A percentile compares a stretch with the other conserved stretches of the same genome.
Conservation (phyloP, 2,329 filamentous ascomycete species). For the Cyphellophora europaea region DNA sequence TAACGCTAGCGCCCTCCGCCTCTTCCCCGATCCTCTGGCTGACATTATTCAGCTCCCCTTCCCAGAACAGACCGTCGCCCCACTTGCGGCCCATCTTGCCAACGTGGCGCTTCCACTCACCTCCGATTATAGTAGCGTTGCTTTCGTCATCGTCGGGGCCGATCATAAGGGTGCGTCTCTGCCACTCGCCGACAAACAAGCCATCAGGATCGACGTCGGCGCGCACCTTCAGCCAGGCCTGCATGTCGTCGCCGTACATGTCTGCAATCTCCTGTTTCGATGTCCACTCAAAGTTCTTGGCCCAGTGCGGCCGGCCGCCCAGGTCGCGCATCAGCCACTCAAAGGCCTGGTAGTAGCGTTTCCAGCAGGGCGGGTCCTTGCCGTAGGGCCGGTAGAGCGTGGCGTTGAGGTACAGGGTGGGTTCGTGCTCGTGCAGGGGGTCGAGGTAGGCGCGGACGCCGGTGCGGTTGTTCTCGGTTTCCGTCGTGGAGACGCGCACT, state of each 20-base stretch:
- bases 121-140: conserved; percentile 8
- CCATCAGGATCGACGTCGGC: conserved; percentile 67
- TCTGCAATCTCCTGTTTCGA: conserved; percentile 50
- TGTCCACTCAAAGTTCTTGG: conserved; percentile 71
- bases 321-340: conserved; percentile 85
- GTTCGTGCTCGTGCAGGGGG: conserved; percentile 56
- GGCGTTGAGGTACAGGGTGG: conserved; percentile 81
- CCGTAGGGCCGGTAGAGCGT: conserved; percentile 79
- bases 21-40: conserved; percentile 2
- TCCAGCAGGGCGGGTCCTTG: conserved; percentile 64
- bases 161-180: conserved; percentile 57
- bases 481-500: conserved; percentile 73
- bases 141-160: conserved; percentile 5
- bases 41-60: conserved; percentile 10
- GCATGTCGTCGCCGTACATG: conserved; percentile 61
- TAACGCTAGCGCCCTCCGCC: conserved; percentile 1
- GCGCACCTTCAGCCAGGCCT: conserved; percentile 58
- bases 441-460: conserved; percentile 58
- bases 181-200: conserved; percentile 88
- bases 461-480: conserved; percentile 23
- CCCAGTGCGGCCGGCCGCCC: conserved; percentile 78
- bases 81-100: conserved; percentile 17
- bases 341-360: conserved; percentile 78
- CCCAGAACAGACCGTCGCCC: conserved; percentile 17
- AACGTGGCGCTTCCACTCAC: conserved; percentile 18